Evolutionary conservation across 2,329 filamentous ascomycete species (phyloP), one percentile per base, ranked within the genome.

Genomic region (Alternaria solani): DNA sequence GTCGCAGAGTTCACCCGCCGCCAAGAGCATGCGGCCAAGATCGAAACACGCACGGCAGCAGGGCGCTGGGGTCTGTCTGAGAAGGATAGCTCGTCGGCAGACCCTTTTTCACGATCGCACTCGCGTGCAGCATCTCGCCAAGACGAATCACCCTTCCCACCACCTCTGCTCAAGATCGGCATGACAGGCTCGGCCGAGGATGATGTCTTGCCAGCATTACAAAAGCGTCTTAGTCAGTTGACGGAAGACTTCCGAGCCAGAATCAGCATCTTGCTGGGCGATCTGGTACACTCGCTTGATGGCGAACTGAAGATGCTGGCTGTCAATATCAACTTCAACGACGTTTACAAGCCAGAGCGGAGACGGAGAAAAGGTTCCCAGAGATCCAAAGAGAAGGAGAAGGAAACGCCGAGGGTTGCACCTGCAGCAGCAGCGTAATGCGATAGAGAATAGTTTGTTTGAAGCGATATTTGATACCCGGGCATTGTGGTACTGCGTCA

Each of bases 321-420:
- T 39, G 93, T 98, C 47, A 92, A 95, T 41, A 98, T 99, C 93
- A 99, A 98, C 80, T 99, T 98, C 80, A 99, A 99, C 79, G 94
- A 98, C 76, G 91, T 96, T 26, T 98, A 98, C 79, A 87, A 92
- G 79, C 91, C 92, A 14, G 87, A 89, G 44, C 85, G 89, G 71
- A 86, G 89, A 76, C 88, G 89, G 80, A 81, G 85, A 59, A 72
- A 75, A 47, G 63, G 62, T 4, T 70, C 69, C 12, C 73, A 71
- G 63, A 71, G 69, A 54, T 61, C 2, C 4, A 41, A 63, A 3
- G 71, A 75, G 16, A 73, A 70, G 49, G 73, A 75, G 2, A 76
- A 71, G 63, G 69, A 74, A 38, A 74, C 69, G 14, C 69, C 72
- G 0, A 70, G 55, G 48, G 53, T 43, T 16, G 53, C 20, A 3